Percentiles rank a stretch among this genome's conserved stretches.
These are phyloP conservation scores for Catharanthus roseus DNA, from an alignment of 257 asterid species.

Conservation along the genomic window DNA sequence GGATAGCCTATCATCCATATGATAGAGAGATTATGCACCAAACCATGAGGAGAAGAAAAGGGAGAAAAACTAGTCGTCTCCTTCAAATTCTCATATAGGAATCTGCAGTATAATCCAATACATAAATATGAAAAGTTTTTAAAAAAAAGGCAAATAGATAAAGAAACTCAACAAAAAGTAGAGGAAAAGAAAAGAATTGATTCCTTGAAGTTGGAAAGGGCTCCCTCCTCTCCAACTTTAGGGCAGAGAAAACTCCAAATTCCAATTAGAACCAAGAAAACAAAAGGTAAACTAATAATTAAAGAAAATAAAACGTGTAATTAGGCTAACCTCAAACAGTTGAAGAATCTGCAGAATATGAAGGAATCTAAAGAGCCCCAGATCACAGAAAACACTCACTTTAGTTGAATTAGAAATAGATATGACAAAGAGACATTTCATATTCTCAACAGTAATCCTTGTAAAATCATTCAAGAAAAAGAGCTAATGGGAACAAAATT, in stretches of 20 bases:
- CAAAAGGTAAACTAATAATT: background rate
- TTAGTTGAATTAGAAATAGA: conserved; percentile 49
- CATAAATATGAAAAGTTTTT: background rate
- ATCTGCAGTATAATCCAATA: background rate
- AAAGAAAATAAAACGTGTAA: background rate
- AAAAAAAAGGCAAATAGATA: background rate
- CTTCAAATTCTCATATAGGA: background rate
- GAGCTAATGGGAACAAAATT: conserved; percentile 7
- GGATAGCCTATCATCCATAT: background rate
- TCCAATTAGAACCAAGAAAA: conserved; percentile 12
- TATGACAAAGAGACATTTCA: conserved; percentile 29
- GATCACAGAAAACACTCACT: conserved; percentile 52
- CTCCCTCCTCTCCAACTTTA: conserved; percentile 10
- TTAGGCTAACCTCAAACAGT: conserved; percentile 49
- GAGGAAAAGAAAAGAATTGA: conserved; percentile 9
- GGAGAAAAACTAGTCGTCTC: background rate
- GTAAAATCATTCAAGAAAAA: conserved; percentile 19
- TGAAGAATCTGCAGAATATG: conserved; percentile 50
- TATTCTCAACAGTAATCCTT: conserved; percentile 25
- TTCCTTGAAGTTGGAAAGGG: conserved; percentile 9
- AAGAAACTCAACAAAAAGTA: conserved; percentile 12
- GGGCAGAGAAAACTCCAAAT: conserved; percentile 15
- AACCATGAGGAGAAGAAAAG: background rate
- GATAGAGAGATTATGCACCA: background rate
- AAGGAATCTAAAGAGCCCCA: conserved; percentile 54